Conservation (phyloP, 2,329 filamentous ascomycete species). For the Raffaelea ambrosiae region DNA sequence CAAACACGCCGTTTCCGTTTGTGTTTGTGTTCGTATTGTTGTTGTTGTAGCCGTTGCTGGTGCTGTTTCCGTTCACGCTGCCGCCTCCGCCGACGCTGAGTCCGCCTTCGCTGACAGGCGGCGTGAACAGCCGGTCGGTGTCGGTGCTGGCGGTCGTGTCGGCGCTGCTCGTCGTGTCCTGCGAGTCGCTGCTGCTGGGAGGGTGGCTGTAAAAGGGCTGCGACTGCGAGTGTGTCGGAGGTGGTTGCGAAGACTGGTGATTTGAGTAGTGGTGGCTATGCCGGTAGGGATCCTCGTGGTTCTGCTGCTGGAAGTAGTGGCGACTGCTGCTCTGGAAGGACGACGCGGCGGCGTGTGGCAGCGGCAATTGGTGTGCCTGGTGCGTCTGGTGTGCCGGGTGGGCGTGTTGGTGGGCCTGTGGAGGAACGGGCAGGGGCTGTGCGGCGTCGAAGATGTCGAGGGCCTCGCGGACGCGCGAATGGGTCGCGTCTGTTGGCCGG, state of each 20-base stretch:
- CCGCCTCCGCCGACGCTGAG: conserved; percentile 28
- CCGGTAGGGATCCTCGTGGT: not conserved
- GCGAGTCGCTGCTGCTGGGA: conserved; percentile 10
- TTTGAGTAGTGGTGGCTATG: not conserved
- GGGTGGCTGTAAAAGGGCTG: not conserved
- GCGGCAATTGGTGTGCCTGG: conserved; percentile 1
- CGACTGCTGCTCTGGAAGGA: conserved; percentile 10
- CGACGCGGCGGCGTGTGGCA: conserved; percentile 1
- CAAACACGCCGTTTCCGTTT: not conserved
- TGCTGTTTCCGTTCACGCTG: conserved; percentile 20
- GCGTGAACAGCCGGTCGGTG: conserved; percentile 33
- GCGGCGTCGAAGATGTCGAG: conserved; percentile 8
- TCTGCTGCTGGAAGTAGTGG: conserved; percentile 7
- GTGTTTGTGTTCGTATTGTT: not conserved
- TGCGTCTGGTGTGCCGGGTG: conserved; percentile 1
- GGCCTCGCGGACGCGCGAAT: conserved; percentile 9
- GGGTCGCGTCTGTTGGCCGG: conserved; percentile 13
- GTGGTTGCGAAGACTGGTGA: not conserved
- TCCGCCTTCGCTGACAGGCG: conserved; percentile 32
- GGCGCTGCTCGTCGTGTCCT: conserved; percentile 27
- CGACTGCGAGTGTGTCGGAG: not conserved
- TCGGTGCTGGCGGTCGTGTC: conserved; percentile 28
- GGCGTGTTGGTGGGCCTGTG: conserved; percentile 3
- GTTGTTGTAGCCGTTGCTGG: conserved; percentile 1
- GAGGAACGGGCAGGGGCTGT: conserved; percentile 7